Conservation (phyloP, 2,329 filamentous ascomycete species). For the Pseudogymnoascus sp. region DNA sequence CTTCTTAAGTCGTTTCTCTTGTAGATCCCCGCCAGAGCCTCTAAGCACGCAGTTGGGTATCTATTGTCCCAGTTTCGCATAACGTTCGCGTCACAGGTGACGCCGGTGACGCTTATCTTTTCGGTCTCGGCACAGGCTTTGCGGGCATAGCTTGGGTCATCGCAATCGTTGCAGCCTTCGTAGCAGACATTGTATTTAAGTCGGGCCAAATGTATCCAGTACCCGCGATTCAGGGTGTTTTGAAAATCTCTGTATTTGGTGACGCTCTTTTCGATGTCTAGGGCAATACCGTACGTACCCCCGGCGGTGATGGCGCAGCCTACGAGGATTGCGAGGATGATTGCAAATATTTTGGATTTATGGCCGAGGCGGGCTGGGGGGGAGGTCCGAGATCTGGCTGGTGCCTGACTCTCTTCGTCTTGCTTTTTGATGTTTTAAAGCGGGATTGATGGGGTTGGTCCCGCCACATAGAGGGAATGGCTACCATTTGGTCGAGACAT, state of each 20-base stretch:
- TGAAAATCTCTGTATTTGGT: not conserved
- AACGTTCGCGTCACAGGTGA: not conserved
- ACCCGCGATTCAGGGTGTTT: fast-evolving
- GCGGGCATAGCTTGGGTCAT: not conserved
- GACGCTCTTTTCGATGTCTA: not conserved
- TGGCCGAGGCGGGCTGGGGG: not conserved
- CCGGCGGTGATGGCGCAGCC: not conserved
- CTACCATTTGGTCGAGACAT: not conserved
- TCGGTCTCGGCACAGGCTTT: not conserved
- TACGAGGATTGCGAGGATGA: not conserved
- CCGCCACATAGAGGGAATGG: not conserved
- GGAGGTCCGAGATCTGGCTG: not conserved
- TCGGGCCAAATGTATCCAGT: not conserved
- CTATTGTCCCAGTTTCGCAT: not conserved
- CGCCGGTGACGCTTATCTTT: not conserved
- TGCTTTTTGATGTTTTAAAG: not conserved
- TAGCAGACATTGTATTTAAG: not conserved
- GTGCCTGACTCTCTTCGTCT: not conserved
- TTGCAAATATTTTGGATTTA: not conserved
- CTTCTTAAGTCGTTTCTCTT: not conserved
- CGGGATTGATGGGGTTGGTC: not conserved
- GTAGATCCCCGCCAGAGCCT: not conserved
- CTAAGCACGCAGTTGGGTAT: not conserved
- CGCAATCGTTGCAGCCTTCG: not conserved
- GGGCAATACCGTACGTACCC: not conserved